Conservation (phyloP, 2,329 filamentous ascomycete species). For the Talaromyces sp. region DNA sequence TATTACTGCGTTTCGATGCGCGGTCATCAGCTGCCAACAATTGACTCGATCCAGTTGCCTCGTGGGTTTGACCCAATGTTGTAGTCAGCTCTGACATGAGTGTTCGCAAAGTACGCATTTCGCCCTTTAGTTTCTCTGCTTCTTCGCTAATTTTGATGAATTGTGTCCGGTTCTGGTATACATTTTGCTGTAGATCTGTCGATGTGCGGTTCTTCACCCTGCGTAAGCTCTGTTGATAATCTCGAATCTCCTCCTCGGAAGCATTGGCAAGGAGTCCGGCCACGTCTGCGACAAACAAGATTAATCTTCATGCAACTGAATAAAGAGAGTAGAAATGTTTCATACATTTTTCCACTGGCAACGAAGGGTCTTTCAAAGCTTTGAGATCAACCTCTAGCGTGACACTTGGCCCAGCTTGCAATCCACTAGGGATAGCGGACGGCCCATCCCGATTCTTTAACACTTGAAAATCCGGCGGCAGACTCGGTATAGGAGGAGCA, state of each 20-base stretch:
- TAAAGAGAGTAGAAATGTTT: slow-evolving; percentile 5
- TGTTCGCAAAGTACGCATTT: slow-evolving; percentile 86
- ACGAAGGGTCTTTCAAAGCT: slow-evolving; percentile 70
- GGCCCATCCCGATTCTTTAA: slow-evolving; percentile 48
- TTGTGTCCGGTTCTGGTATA: slow-evolving; percentile 94
- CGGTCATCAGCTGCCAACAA: slow-evolving; percentile 50
- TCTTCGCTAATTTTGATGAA: slow-evolving; percentile 99
- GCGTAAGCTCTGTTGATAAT: slow-evolving; percentile 70
- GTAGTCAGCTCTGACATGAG: slow-evolving; percentile 89
- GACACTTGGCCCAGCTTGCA: slow-evolving; percentile 52
- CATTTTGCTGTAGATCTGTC: slow-evolving; percentile 84
- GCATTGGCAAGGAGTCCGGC: slow-evolving; percentile 72
- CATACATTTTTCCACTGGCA: slow-evolving; percentile 74
- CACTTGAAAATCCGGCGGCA: slow-evolving; percentile 56
- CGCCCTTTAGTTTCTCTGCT: slow-evolving; percentile 91
- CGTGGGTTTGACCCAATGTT: slow-evolving; percentile 49
- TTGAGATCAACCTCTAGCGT: slow-evolving; percentile 69
- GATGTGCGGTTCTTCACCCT: slow-evolving; percentile 73
- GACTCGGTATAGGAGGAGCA: slow-evolving; percentile 64
- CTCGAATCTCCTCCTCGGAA: slow-evolving; percentile 77
- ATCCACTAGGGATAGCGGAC: slow-evolving; percentile 41
- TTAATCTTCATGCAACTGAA: background rate
- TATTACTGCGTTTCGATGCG: slow-evolving; percentile 60
- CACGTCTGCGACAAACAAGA: slow-evolving; percentile 31
- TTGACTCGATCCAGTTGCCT: slow-evolving; percentile 51